Conservation (phyloP, 768 basidiomycete species). For the Amanita polypyramis region DNA sequence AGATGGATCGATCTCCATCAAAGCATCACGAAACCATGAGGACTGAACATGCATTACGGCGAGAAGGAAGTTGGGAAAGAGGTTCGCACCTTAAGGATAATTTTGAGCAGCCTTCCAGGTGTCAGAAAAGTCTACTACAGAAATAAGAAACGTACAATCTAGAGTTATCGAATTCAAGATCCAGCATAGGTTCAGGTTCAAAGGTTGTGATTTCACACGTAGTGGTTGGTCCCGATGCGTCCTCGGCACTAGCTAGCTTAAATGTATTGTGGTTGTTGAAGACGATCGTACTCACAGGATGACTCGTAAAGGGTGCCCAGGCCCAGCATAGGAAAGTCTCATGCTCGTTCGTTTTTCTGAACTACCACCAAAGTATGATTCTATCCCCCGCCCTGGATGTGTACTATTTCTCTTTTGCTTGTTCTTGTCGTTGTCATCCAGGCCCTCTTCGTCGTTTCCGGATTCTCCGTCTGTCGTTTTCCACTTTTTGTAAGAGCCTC, state of each 20-base stretch:
- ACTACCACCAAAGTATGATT: constrained; percentile 42
- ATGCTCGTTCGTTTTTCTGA: constrained; percentile 68
- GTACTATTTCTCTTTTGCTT: constrained; percentile 14
- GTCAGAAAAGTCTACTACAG: neutral
- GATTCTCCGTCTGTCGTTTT: constrained; percentile 35
- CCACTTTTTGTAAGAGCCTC: constrained; percentile 31
- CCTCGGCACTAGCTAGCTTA: constrained; percentile 51
- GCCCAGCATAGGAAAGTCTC: constrained; percentile 73
- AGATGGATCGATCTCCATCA: constrained; percentile 84
- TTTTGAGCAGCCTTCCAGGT: constrained; percentile 50
- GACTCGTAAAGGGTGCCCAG: constrained; percentile 69
- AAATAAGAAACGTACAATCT: constrained; percentile 35
- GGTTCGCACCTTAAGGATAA: constrained; percentile 68
- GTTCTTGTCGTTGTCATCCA: constrained; percentile 21
- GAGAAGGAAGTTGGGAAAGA: neutral
- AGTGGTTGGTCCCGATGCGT: constrained; percentile 72
- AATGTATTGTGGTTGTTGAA: neutral
- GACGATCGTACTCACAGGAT: constrained; percentile 48
- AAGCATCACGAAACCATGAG: constrained; percentile 88
- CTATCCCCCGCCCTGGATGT: constrained; percentile 26
- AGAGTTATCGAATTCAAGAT: constrained; percentile 67
- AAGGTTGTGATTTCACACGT: constrained; percentile 82
- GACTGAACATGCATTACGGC: constrained; percentile 33
- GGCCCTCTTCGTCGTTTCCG: constrained; percentile 30
- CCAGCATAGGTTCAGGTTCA: constrained; percentile 71